Evolutionary conservation across 306 rosid genomes (phyloP), one percentile per base, ranked within the genome.

Genomic region (Dryas octopetala): DNA sequence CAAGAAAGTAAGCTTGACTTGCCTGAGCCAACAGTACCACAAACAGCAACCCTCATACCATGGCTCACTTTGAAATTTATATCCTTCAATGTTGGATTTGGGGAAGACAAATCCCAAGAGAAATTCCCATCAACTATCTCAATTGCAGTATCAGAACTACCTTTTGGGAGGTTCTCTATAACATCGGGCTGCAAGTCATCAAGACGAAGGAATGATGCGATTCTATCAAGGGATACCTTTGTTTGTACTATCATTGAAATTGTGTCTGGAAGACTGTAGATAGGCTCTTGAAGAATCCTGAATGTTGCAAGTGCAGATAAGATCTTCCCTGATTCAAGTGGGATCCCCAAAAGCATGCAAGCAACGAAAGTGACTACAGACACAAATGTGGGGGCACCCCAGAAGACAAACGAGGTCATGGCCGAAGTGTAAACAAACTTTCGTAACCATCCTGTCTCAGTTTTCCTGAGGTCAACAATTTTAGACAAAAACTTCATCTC

Each of bases 1-100:
- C 89, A 89, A 38, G 96, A 91, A 63, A 94, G 85, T 77, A 94
- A 81, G 89, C 92, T 92, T n/a, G 97, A 92, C 83, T 92, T 92
- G 16, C 97, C 98, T 1, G 96, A 87, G 62, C 98, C 98, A 44
- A 94, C 96, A 4, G 90, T 84, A 17, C 98, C 97, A 82, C 97
- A 94, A 71, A 91, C 79, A 69, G 97, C 98, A 83, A 94, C 91
- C 76, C 79, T 83, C 90, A 87, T 91, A 51, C 97, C 93, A 53
- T 70, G 85, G 14, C 45, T 67, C 59, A 90, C 73, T 74, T 72
- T 83, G 50, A 94, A 48, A 78, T 80, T 82, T 46, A 91, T 83
- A 78, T 88, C 75, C 80, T 81, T 79, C 79, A 94, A 76, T 13
- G 95, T 88, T 12, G 82, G 62, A 79, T 54, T 83, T 17, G 78